Base-by-base conservation (phyloP, 768 basidiomycete species). In the Neoboletus brunneissimus region DNA sequence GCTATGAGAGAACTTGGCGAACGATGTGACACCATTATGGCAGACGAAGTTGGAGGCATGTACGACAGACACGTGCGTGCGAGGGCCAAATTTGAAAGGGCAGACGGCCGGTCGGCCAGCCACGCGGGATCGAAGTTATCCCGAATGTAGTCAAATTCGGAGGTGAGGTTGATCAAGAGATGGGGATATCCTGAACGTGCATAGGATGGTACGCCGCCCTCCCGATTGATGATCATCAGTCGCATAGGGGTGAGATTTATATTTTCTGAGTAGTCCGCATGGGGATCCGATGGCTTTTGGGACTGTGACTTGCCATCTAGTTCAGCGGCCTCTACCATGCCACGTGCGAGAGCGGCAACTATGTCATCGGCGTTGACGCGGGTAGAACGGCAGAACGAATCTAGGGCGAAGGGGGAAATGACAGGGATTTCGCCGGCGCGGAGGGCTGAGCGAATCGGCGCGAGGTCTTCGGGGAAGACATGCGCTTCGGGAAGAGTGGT, bases 161-260 rank as follows among this genome's bases (percentile, higher is more conserved):
- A 92, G 0, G 82, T 80, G 48, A 98, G 82, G 71, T 99, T 99
- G 78, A 99, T 87, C 56, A 97, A 84, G 23, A 99, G 86, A 76
- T 99, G 97, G 20, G 97, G 97, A 60, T 91, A 84, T 45, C 97
- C 97, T 11, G 83, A 84, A 31, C 97, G 92, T 35, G 97, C 97
- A 69, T 98, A 98, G 0, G 97, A 98, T 22, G 97, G 97, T 4
- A 98, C 88, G 15, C 97, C 97, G 23, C 97, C 97, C 73, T 96
- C 92, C 20, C 89, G 83, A 71, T 94, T 96, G 73, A 99, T 98
- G 72, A 98, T 89, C 90, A 99, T 95, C 56, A 99, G 81, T 29
- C 97, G 89, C 53, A 98, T 77, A 1, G 97, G 97, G 4, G 94
- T 95, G 55, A 99, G 82, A 73, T 98, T 91, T 53, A 87, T 72